Evolutionary conservation across 176 grass and related monocot species (phyloP), one percentile per base, ranked within the genome.

Genomic region (Secale cereale): DNA sequence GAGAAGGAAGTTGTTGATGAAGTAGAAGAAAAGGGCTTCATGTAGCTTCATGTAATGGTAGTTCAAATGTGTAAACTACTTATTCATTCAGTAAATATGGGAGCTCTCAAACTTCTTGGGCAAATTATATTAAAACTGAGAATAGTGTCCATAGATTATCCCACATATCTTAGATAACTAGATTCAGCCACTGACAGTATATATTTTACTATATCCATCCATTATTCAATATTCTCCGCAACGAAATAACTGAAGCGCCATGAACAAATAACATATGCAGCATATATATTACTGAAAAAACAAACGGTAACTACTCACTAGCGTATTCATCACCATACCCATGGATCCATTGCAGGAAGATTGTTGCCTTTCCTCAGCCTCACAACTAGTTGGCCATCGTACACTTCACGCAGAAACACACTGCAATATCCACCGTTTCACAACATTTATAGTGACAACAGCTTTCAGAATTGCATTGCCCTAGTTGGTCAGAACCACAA

Each of bases 341-440:
- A 98, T 75, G 88, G 91, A 78, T 98, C 93, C 89, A 98, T 90
- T 50, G 88, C 90, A 82, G 96, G 96, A 89, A 98, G 91, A 83
- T 79, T 81, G 64, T 85, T 63, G 33, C 93, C 93, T 89, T 92
- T 98, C 86, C 92, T 94, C 33, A 98, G 65, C 86, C 82, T 95
- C 78, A 95, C 80, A 61, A 77, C 80, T 7, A 98, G 83, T 20
- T 94, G 89, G 5, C 96, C 96, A 79, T 98, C 96, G 63, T 95
- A 98, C 43, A 98, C 60, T 88, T 98, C 91, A 57, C 78, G 93
- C 54, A 98, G 85, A 89, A 98, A 98, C 29, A 90, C 66, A 69
- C 96, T 98, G 91, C 33, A 86, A 88, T 88, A 67, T 36, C 17
- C 60, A 16, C 1, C 3, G 7, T 33, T 33, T 33, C 32, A 33